These are phyloP conservation scores for Polychaeton citri DNA, from an alignment of 2,329 filamentous ascomycete genomes.

Conservation along the genomic window DNA sequence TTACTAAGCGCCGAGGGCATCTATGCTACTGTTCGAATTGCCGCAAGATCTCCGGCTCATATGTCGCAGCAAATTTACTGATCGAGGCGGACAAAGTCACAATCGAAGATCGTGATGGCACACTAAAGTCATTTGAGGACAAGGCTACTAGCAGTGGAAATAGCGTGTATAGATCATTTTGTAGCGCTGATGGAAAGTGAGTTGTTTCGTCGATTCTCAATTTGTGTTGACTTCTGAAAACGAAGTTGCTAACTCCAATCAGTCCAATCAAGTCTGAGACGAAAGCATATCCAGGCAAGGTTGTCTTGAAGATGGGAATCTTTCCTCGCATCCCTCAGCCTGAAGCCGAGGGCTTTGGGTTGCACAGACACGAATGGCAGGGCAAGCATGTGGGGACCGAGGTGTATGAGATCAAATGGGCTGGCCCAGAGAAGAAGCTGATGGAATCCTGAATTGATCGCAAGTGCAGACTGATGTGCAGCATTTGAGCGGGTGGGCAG, in stretches of 20 bases:
- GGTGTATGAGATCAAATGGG: slow-evolving; percentile 27
- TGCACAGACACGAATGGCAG: slow-evolving; percentile 33
- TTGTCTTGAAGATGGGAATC: slow-evolving; percentile 38
- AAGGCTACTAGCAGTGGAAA: slow-evolving; percentile 34
- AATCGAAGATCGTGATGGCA: slow-evolving; percentile 31
- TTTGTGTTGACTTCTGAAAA: background rate
- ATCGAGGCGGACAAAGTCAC: slow-evolving; percentile 33
- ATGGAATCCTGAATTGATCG: slow-evolving; percentile 2
- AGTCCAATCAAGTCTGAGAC: slow-evolving; percentile 37
- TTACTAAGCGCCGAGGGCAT: slow-evolving; percentile 31
- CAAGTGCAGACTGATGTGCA: no score
- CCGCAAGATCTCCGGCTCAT: slow-evolving; percentile 35
- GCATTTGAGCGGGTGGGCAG: no score
- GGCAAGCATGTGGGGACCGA: slow-evolving; percentile 24
- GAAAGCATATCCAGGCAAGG: slow-evolving; percentile 26
- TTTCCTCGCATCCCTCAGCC: slow-evolving; percentile 35
- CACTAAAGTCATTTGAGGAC: slow-evolving; percentile 33
- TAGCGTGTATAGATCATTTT: slow-evolving; percentile 32
- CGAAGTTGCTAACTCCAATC: no score
- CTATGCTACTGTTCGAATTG: slow-evolving; percentile 41
- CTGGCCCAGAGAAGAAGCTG: slow-evolving; percentile 25
- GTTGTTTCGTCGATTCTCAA: slow-evolving; percentile 8
- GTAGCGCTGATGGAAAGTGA: slow-evolving; percentile 31
- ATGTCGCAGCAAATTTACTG: slow-evolving; percentile 26
- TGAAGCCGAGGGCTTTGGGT: slow-evolving; percentile 31